Evolutionary conservation across 2,329 filamentous ascomycete species (phyloP), one percentile per base, ranked within the genome.

Genomic region (Neurospora sp.): DNA sequence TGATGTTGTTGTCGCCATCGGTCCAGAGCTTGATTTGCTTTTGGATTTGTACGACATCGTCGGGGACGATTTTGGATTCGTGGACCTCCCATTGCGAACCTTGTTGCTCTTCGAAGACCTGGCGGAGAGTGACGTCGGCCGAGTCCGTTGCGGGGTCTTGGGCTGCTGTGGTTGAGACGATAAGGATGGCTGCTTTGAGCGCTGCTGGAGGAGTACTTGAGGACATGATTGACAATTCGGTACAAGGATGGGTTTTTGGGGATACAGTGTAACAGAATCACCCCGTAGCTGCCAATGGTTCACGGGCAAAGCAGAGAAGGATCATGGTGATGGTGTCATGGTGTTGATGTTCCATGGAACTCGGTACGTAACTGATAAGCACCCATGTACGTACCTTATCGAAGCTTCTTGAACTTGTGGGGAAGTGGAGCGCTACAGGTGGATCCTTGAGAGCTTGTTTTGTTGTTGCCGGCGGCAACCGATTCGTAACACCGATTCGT

Each of bases 111-210:
- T 85, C 81, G 73, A 99, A 90, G 15, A 93, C 88, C 68, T 90
- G 83, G 66, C 87, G 84, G 4, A 99, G 84, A 10, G 87, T 83
- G 1, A 84, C 83, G 6, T 88, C 88, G 8, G 92, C 90, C 72
- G 88, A 88, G 81, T 99, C 96, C 1, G 92, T 89, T 3, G 91
- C 88, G 0, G 92, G 87, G 78, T 97, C 91, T 74, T 88, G 85
- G 8, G 90, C 88, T 6, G 94, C 96, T 6, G 96, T 99, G 67
- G 96, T 96, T 1, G 96, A 98, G 46, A 99, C 86, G 74, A 98
- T 86, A 69, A 99, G 85, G 67, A 99, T 89, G 8, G 91, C 92
- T 40, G 89, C 91, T 77, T 83, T 91, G 12, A 98, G 83, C 69
- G 83, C 76, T 66, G 74, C 70, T 46, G 52, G 23, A 36, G 28